Evolutionary conservation across 208 protist species (phyloP).

Genomic region (Borovskyia barvae): DNA sequence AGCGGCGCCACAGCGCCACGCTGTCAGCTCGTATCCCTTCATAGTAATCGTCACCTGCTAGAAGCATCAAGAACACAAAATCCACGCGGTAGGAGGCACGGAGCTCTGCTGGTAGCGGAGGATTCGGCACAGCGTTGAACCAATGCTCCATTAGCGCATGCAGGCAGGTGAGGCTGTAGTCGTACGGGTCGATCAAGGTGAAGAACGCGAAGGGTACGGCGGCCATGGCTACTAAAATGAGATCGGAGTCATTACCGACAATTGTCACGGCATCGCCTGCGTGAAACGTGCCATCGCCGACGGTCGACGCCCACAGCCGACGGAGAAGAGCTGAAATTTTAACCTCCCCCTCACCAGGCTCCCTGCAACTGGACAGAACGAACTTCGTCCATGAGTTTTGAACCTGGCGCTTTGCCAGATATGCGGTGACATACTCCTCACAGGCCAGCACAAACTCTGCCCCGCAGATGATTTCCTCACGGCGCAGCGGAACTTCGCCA

Average conservation of each 20-base stretch:
- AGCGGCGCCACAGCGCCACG: conserved; percentile 58
- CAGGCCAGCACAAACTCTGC: conserved; percentile 76
- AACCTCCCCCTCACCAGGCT: conserved; percentile 79
- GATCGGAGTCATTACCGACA: conserved; percentile 82
- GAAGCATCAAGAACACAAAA: conserved; percentile 80
- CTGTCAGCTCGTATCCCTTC: conserved; percentile 46
- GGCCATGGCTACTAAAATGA: conserved; percentile 67
- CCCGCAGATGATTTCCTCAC: conserved; percentile 68
- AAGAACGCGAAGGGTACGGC: conserved; percentile 59
- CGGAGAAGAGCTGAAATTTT: conserved; percentile 71
- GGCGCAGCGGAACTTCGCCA: conserved; percentile 34
- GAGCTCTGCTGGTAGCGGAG: conserved; percentile 35
- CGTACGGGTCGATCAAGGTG: conserved; percentile 54
- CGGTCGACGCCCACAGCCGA: conserved; percentile 28
- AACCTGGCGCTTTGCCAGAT: conserved; percentile 4
- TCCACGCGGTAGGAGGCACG: conserved; percentile 80
- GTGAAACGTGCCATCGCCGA: conserved; percentile 30
- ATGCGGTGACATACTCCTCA: conserved; percentile 37
- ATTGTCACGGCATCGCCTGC: conserved; percentile 63
- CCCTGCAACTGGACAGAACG: conserved; percentile 39
- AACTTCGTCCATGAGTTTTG: conserved; percentile 17
- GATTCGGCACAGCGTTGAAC: conserved; percentile 41
- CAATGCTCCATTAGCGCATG: conserved; percentile 71
- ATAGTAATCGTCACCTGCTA: conserved; percentile 80
- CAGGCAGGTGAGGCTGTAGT: conserved; percentile 47